Conservation (phyloP, 768 basidiomycete genomes). For the Cyclocybe aegerita region DNA sequence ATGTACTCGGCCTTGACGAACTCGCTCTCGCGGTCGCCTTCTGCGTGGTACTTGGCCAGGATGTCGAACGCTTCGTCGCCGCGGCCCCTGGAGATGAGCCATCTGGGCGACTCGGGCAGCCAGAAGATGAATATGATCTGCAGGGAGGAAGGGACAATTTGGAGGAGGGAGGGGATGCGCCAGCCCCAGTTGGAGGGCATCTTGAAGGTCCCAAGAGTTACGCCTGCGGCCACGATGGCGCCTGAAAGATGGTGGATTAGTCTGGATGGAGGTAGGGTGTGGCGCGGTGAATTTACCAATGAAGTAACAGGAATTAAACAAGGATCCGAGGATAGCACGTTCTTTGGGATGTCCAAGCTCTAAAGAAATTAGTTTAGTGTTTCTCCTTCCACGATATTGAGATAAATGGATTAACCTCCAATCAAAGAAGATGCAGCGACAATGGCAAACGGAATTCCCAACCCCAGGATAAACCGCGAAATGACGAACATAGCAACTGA, state of each 20-base stretch:
- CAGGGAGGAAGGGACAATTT: conserved; percentile 50
- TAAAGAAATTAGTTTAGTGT: conserved; percentile 7
- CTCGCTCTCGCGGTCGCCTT: conserved; percentile 51
- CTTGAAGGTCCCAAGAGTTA: conserved; percentile 64
- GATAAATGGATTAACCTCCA: conserved; percentile 34
- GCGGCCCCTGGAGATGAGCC: conserved; percentile 60
- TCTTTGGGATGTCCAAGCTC: conserved; percentile 73
- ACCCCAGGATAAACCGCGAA: conserved; percentile 53
- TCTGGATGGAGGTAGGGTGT: background rate
- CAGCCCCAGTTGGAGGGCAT: conserved; percentile 62
- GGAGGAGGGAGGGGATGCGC: conserved; percentile 68
- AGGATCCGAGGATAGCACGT: conserved; percentile 61
- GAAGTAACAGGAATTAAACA: conserved; percentile 66
- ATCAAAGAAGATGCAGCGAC: conserved; percentile 67
- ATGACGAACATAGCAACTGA: conserved; percentile 60
- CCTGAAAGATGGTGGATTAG: conserved; percentile 28
- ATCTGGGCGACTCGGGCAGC: conserved; percentile 65
- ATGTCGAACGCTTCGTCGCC: conserved; percentile 45
- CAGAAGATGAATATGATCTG: conserved; percentile 57
- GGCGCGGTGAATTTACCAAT: conserved; percentile 32
- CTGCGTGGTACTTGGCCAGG: conserved; percentile 59
- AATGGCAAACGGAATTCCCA: conserved; percentile 61
- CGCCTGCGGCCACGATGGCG: conserved; percentile 56
- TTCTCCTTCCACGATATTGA: background rate
- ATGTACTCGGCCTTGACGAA: conserved; percentile 59